Percentiles rank a stretch among this genome's conserved stretches.
Conservation (phyloP, 805 yeast species). For the Barnettozyma sp. region DNA sequence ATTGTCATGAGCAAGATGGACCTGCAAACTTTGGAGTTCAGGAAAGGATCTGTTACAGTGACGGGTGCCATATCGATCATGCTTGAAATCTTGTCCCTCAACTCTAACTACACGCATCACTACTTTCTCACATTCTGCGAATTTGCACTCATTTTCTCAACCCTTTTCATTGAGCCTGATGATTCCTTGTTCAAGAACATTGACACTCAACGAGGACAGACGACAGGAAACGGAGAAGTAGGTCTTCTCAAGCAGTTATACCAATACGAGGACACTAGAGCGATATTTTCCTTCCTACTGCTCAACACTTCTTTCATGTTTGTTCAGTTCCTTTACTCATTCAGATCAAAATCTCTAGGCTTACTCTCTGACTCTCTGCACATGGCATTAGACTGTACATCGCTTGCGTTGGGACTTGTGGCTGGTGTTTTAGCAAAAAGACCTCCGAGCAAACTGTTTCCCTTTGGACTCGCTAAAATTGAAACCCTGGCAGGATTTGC, state of each 20-base stretch:
- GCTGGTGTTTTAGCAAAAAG: slow-evolving; percentile 66
- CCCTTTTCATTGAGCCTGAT: slow-evolving; percentile 15
- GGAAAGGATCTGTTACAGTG: slow-evolving; percentile 16
- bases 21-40: slow-evolving; percentile 5
- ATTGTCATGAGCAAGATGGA: slow-evolving; percentile 18
- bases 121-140: slow-evolving; percentile 12
- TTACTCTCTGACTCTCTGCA: slow-evolving; percentile 88
- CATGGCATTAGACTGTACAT: slow-evolving; percentile 93
- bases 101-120: slow-evolving; percentile 13
- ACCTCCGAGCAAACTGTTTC: slow-evolving; percentile 63
- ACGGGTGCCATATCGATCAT: slow-evolving; percentile 29
- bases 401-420: slow-evolving; percentile 79
- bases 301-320: slow-evolving; percentile 91
- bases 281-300: slow-evolving; percentile 80
- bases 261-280: slow-evolving; percentile 62
- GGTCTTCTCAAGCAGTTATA: slow-evolving; percentile 20
- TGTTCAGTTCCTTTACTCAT: slow-evolving; percentile 84
- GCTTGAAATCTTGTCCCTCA: slow-evolving; percentile 31
- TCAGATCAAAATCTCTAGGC: slow-evolving; percentile 88
- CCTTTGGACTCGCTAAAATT: slow-evolving; percentile 78
- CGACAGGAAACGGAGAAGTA: slow-evolving; percentile 5
- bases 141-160: slow-evolving; percentile 9
- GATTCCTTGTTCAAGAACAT: slow-evolving; percentile 7
- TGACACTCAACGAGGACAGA: no score
- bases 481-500: slow-evolving; percentile 95